Evolutionary conservation across 2,329 filamentous ascomycete species (phyloP).

Genomic region (Neopestalotiopsis sp.): DNA sequence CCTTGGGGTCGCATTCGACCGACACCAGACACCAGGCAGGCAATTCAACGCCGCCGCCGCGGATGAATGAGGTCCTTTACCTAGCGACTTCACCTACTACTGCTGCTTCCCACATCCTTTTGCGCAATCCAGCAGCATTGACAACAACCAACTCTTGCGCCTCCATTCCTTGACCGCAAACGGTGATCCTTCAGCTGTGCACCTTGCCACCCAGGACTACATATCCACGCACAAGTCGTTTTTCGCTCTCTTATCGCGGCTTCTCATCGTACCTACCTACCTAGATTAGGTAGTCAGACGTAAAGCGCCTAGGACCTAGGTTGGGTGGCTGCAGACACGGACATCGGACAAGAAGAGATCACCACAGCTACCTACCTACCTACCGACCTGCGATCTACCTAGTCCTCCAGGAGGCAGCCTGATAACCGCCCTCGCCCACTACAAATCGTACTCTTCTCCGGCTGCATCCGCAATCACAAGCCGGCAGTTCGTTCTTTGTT

Average conservation of each 20-base stretch:
- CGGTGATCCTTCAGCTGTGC: no score
- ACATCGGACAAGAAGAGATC: neutral
- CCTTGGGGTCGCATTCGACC: neutral
- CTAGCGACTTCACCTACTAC: neutral
- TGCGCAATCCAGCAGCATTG: no score
- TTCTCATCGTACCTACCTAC: no score
- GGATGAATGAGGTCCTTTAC: neutral
- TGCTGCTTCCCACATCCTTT: neutral
- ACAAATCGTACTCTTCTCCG: neutral
- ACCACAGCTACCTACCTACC: neutral
- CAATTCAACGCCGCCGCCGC: neutral
- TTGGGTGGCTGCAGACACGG: neutral
- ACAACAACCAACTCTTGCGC: no score
- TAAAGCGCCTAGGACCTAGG: no score
- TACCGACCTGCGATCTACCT: neutral
- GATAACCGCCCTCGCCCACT: neutral
- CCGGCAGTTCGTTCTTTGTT: neutral
- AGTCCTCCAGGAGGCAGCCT: neutral
- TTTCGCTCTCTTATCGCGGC: no score
- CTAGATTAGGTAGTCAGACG: no score
- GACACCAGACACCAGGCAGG: neutral
- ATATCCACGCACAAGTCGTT: no score
- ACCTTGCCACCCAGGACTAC: no score
- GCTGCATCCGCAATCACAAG: neutral
- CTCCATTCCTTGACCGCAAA: no score